Percentiles rank a stretch among this genome's conserved stretches.
Evolutionary conservation across 2,329 filamentous ascomycete genomes (phyloP).

Genomic region (Clonostachys rhizophaga): DNA sequence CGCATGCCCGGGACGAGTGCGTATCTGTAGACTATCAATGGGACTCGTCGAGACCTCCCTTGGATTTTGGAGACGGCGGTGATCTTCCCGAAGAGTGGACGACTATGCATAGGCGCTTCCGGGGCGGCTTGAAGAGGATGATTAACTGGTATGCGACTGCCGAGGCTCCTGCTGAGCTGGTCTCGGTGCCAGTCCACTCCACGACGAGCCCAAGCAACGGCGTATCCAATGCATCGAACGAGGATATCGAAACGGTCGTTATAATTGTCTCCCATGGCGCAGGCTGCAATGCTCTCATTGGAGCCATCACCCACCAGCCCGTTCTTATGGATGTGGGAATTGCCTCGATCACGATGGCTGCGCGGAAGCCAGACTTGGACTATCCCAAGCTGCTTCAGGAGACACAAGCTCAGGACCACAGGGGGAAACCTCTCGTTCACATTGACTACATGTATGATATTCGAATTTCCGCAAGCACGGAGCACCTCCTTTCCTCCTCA

Average conservation of each 20-base stretch:
- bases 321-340: constrained; percentile 87
- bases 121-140: constrained; percentile 72
- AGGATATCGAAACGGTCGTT: constrained; percentile 70
- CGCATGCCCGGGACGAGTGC: constrained; percentile 85
- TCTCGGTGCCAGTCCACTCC: constrained; percentile 27
- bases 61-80: constrained; percentile 84
- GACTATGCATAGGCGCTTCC: constrained; percentile 87
- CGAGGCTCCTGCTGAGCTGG: constrained; percentile 45
- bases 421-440: constrained; percentile 23
- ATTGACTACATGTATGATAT: constrained; percentile 67
- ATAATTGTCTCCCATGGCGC: constrained; percentile 91
- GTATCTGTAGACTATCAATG: constrained; percentile 88
- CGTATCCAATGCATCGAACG: constrained; percentile 41
- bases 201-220: constrained; percentile 19
- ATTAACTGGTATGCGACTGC: constrained; percentile 74
- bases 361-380: constrained; percentile 47
- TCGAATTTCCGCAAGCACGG: constrained; percentile 67
- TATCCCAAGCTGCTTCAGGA: constrained; percentile 18
- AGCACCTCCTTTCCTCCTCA: constrained; percentile 56
- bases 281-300: constrained; percentile 92
- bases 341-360: constrained; percentile 86
- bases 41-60: constrained; percentile 80
- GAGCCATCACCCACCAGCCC: constrained; percentile 85
- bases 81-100: constrained; percentile 93
- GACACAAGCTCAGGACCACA: neutral